A percentile compares a stretch with the other conserved stretches of the same genome.
These are phyloP conservation scores for Didymella glomerata DNA, from an alignment of 2,329 filamentous ascomycete genomes.

Conservation along the genomic window DNA sequence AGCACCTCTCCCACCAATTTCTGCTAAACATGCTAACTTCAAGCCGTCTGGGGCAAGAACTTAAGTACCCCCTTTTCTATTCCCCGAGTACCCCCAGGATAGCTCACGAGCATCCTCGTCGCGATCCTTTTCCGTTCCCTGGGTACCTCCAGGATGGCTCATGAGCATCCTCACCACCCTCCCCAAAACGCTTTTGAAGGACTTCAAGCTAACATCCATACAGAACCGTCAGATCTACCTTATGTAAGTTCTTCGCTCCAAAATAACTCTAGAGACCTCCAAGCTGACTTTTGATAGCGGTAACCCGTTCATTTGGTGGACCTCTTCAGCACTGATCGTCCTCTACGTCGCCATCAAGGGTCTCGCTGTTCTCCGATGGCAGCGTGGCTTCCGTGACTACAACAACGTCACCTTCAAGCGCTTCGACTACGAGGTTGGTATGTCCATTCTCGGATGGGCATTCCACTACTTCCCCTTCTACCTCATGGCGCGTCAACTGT, in stretches of 20 bases:
- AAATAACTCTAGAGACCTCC: background rate
- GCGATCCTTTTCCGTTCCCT: too few species aligned
- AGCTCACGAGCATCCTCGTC: too few species aligned
- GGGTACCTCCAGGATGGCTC: too few species aligned
- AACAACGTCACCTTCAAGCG: slow-evolving; percentile 84
- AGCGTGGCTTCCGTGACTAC: slow-evolving; percentile 91
- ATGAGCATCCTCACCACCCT: too few species aligned
- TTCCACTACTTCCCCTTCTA: slow-evolving; percentile 99
- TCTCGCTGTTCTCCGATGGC: slow-evolving; percentile 88
- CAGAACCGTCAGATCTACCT: slow-evolving; percentile 90
- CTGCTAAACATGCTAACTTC: background rate
- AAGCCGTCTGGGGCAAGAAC: slow-evolving; percentile 82
- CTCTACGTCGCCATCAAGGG: slow-evolving; percentile 87
- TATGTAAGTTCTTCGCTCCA: slow-evolving; percentile 54
- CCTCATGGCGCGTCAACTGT: slow-evolving; percentile 96
- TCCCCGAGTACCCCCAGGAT: too few species aligned
- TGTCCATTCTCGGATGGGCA: slow-evolving; percentile 89
- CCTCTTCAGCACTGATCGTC: slow-evolving; percentile 77
- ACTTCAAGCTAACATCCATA: too few species aligned
- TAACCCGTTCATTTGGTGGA: slow-evolving; percentile 78
- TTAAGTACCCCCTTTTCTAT: too few species aligned
- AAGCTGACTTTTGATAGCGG: background rate
- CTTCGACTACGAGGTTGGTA: slow-evolving; percentile 96
- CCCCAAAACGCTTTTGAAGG: too few species aligned
- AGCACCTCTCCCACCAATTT: background rate